Evolutionary conservation across 1,284 basidiomycete species (phyloP).

Genomic region (Sporisorium graminicola): DNA sequence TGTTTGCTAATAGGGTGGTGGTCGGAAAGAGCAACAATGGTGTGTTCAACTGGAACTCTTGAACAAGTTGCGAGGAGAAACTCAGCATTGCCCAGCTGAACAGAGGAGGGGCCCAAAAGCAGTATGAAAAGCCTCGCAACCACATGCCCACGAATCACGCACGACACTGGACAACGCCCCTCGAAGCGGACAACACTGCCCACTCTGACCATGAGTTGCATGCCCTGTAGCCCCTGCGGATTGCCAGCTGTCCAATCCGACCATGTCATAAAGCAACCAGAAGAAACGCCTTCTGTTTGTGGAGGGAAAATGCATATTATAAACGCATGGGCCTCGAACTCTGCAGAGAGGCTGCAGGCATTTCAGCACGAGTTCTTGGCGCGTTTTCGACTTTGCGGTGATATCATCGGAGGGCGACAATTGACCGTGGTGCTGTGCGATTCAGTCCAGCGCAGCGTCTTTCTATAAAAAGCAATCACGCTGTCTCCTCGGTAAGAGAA

Average conservation of each 20-base stretch:
- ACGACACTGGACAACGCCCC: slow-evolving; percentile 1
- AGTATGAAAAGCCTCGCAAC: background rate
- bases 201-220: background rate
- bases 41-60: background rate
- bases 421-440: background rate
- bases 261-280: background rate
- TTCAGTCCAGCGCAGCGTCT: background rate
- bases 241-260: background rate
- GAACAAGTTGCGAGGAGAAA: too few relatives aligned
- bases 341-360: background rate
- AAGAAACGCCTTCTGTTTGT: background rate
- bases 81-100: too few relatives aligned
- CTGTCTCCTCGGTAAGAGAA: background rate
- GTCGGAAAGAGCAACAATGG: background rate
- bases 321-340: slow-evolving; percentile 1
- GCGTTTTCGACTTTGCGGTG: background rate
- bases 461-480: background rate
- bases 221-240: background rate
- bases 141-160: background rate
- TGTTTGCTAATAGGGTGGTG: slow-evolving; percentile 4
- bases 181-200: background rate
- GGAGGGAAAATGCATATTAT: slow-evolving; percentile 1
- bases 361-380: slow-evolving; percentile 2
- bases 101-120: background rate
- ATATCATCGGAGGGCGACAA: slow-evolving; percentile 13